Percentiles rank a stretch among this genome's conserved stretches.
phyloP scores from a whole-genome alignment of 2,329 filamentous ascomycete species.

The Rhynchosporium graminicola region DNA sequence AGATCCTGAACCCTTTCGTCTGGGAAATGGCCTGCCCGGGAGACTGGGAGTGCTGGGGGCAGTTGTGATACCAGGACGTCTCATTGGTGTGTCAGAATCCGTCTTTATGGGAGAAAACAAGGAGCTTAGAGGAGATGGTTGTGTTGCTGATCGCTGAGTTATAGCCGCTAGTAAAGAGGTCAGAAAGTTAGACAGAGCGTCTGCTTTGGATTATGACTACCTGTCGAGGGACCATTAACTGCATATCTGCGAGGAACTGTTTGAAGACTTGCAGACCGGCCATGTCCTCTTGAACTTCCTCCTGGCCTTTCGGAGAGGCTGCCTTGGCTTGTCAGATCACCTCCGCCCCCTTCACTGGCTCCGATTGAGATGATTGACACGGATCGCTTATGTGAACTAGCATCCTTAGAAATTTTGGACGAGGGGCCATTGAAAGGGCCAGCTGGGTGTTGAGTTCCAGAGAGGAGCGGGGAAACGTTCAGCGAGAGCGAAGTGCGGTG shows the following conservation, averaged over 20 bases:
- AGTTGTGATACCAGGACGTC: constrained; percentile 37
- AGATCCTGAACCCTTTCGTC: constrained; percentile 34
- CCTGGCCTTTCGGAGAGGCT: constrained; percentile 45
- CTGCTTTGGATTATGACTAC: constrained; percentile 36
- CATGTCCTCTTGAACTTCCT: constrained; percentile 65
- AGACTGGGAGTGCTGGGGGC: constrained; percentile 45
- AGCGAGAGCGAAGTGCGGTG: constrained; percentile 71
- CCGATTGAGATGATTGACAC: constrained; percentile 82
- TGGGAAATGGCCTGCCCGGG: constrained; percentile 42
- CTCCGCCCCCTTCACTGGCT: constrained; percentile 45
- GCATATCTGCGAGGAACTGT: constrained; percentile 57
- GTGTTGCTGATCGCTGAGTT: constrained; percentile 41
- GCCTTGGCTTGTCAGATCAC: constrained; percentile 40
- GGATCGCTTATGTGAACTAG: constrained; percentile 71
- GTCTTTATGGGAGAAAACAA: constrained; percentile 36
- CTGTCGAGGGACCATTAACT: constrained; percentile 44
- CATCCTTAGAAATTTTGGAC: constrained; percentile 35
- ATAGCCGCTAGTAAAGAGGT: constrained; percentile 35
- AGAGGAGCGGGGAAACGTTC: constrained; percentile 48
- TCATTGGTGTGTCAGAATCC: constrained; percentile 29
- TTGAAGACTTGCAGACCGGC: constrained; percentile 79
- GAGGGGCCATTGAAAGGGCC: constrained; percentile 33
- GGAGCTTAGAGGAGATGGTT: constrained; percentile 41
- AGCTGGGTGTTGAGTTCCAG: constrained; percentile 25
- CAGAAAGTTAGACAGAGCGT: constrained; percentile 9